Conservation (phyloP, 768 basidiomycete genomes). For the Psilocybe subaeruginosa region DNA sequence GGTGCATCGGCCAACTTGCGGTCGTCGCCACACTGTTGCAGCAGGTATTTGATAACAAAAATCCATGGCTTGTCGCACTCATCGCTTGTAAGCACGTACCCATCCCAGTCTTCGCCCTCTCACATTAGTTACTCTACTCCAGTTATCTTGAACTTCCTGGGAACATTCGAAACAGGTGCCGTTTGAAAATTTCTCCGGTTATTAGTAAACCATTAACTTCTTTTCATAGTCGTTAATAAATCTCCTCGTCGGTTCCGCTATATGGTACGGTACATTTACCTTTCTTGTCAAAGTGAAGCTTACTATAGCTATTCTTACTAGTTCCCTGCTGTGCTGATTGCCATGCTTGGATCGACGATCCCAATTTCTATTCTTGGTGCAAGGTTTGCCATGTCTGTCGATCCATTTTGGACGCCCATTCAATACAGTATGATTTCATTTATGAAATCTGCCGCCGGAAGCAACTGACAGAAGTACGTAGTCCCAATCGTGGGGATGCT, state of each 20-base stretch:
- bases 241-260: slow-evolving; percentile 69
- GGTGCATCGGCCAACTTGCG: slow-evolving; percentile 81
- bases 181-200: not conserved
- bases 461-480: slow-evolving; percentile 26
- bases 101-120: not conserved
- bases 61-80: slow-evolving; percentile 72
- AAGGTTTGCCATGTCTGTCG: slow-evolving; percentile 72
- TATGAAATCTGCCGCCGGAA: not conserved
- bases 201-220: not conserved
- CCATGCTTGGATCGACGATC: slow-evolving; percentile 76
- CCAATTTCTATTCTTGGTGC: slow-evolving; percentile 80
- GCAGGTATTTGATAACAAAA: slow-evolving; percentile 74
- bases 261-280: slow-evolving; percentile 54
- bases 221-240: slow-evolving; percentile 69
- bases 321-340: slow-evolving; percentile 69
- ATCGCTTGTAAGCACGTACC: slow-evolving; percentile 62
- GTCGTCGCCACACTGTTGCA: slow-evolving; percentile 73
- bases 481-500: slow-evolving; percentile 89
- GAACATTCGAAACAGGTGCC: slow-evolving; percentile 75
- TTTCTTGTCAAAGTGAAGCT: not conserved
- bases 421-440: slow-evolving; percentile 65
- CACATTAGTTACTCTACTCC: not conserved
- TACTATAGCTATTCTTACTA: slow-evolving; percentile 23
- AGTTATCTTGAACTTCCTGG: slow-evolving; percentile 77
- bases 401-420: slow-evolving; percentile 84